Evolutionary conservation across 2,329 filamentous ascomycete genomes (phyloP).

Genomic region (Aspergillus fischeri): DNA sequence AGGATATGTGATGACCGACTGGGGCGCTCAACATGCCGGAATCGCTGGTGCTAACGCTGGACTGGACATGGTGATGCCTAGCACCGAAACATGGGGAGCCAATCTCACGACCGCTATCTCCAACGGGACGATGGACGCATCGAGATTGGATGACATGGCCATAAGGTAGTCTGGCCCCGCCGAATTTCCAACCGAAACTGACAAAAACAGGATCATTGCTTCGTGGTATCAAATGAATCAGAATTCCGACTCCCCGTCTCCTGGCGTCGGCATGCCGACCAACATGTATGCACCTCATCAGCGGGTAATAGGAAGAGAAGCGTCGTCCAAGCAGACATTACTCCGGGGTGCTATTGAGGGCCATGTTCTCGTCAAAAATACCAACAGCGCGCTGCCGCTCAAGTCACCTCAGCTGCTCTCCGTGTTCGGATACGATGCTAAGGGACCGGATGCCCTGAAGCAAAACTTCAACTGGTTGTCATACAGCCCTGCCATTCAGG

Average conservation of each 20-base stretch:
- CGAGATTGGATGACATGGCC: conserved; percentile 58
- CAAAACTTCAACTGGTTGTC: background rate
- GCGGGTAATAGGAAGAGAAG: conserved; percentile 46
- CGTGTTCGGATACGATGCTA: conserved; percentile 24
- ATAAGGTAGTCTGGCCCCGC: conserved; percentile 26
- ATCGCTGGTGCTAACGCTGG: conserved; percentile 22
- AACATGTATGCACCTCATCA: conserved; percentile 13
- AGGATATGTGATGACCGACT: conserved; percentile 75
- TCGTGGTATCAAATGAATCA: conserved; percentile 41
- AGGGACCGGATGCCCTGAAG: conserved; percentile 3
- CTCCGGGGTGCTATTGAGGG: conserved; percentile 53
- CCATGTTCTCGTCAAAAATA: conserved; percentile 55
- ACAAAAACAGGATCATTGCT: conserved; percentile 35
- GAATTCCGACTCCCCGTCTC: conserved; percentile 12
- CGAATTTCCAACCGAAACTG: background rate
- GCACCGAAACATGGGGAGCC: conserved; percentile 11
- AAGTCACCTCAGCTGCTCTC: conserved; percentile 20
- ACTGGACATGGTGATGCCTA: conserved; percentile 24
- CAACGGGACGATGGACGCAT: conserved; percentile 56
- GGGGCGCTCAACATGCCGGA: conserved; percentile 66
- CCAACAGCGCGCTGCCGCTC: conserved; percentile 47
- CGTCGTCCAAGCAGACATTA: conserved; percentile 24
- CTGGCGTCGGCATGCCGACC: conserved; percentile 22
- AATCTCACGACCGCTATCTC: conserved; percentile 54
- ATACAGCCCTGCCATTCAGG: conserved; percentile 1